phyloP scores from a whole-genome alignment of 345 rosid species.

The Draba incana region DNA sequence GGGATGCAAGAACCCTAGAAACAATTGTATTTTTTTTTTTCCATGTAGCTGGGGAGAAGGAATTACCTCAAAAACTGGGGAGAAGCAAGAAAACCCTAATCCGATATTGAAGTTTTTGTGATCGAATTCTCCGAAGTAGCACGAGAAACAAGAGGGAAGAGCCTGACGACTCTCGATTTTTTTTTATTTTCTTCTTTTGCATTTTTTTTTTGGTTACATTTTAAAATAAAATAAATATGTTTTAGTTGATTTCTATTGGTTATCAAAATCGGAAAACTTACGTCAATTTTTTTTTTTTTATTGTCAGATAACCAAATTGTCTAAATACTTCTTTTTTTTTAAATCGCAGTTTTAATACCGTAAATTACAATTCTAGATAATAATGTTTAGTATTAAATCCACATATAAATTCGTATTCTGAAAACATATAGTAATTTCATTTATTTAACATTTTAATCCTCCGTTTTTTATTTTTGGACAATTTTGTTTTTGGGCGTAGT shows the following conservation, averaged over 20 bases:
- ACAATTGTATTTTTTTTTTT: not conserved
- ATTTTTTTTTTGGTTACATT: not conserved
- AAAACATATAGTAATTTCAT: too few species aligned
- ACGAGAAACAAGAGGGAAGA: slow-evolving; percentile 34
- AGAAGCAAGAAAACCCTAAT: slow-evolving; percentile 34
- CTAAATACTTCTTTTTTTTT: too few species aligned
- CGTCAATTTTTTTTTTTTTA: not conserved
- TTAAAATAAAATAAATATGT: slow-evolving; percentile 1
- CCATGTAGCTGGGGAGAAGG: not conserved
- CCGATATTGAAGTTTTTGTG: slow-evolving; percentile 12
- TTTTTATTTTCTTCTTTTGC: not conserved
- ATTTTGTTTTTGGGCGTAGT: too few species aligned
- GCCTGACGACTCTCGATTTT: slow-evolving; percentile 25
- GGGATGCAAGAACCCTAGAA: slow-evolving; percentile 33
- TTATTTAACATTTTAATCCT: too few species aligned
- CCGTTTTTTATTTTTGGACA: too few species aligned
- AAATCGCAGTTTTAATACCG: too few species aligned
- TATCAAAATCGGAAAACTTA: not conserved
- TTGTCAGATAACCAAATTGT: too few species aligned
- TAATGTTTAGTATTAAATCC: too few species aligned
- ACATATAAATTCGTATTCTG: too few species aligned
- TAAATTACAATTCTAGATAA: too few species aligned
- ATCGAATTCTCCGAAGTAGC: slow-evolving; percentile 30
- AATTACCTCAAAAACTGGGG: slow-evolving; percentile 37
- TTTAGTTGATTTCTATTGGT: slow-evolving; percentile 4